These are phyloP conservation scores for Exobasidium rhododendri DNA, from an alignment of 1,284 basidiomycete species.

Conservation along the genomic window DNA sequence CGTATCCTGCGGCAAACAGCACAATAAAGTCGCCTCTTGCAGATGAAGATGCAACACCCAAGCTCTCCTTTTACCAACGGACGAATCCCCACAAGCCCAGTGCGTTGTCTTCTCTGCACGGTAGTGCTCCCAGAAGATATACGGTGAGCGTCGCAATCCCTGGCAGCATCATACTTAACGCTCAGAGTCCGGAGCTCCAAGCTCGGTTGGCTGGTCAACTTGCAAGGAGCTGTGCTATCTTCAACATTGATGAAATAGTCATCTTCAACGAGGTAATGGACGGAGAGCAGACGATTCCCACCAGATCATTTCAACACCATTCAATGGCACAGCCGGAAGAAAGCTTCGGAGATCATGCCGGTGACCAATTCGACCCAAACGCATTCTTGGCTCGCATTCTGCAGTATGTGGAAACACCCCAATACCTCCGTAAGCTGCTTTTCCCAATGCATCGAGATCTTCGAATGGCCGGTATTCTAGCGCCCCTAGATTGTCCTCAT, in stretches of 20 bases:
- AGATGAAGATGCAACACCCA: neutral
- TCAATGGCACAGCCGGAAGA: constrained; percentile 6
- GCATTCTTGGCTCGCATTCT: constrained; percentile 46
- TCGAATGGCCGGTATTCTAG: constrained; percentile 50
- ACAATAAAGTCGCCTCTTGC: too few species aligned
- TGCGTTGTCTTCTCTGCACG: constrained; percentile 3
- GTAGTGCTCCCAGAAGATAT: constrained; percentile 21
- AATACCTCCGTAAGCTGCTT: constrained; percentile 51
- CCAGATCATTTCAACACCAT: constrained; percentile 16
- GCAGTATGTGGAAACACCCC: constrained; percentile 55
- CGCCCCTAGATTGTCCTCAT: constrained; percentile 53
- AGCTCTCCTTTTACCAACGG: constrained; percentile 8
- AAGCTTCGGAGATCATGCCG: constrained; percentile 3
- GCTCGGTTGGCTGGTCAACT: constrained; percentile 49
- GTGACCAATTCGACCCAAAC: constrained; percentile 36
- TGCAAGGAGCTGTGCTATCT: constrained; percentile 52
- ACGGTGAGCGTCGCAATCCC: constrained; percentile 52
- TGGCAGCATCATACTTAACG: constrained; percentile 50
- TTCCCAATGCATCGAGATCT: constrained; percentile 54
- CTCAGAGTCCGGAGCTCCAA: constrained; percentile 52
- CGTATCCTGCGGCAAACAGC: too few species aligned
- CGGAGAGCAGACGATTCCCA: constrained; percentile 17
- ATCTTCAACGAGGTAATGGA: constrained; percentile 39
- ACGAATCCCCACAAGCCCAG: constrained; percentile 13
- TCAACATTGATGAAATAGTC: constrained; percentile 53